Conservation (phyloP, 495 filamentous ascomycete species). For the Chaetomium fimeti region DNA sequence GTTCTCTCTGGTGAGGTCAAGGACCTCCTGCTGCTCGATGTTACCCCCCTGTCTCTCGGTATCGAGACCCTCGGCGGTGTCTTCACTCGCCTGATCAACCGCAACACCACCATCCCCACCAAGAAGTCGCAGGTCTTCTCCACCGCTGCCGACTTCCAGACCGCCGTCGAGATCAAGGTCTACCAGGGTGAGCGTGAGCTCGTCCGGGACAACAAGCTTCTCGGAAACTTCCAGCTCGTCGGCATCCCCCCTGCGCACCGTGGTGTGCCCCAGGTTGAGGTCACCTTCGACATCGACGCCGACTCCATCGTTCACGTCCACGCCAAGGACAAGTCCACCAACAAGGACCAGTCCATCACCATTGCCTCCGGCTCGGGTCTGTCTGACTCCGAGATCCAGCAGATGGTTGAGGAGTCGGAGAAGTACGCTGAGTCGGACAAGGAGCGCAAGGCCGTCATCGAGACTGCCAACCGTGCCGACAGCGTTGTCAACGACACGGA, state of each 20-base stretch:
- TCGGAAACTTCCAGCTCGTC: constrained; percentile 99
- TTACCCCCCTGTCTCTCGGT: constrained; percentile 96
- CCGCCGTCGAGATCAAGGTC: constrained; percentile 99
- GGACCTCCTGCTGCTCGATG: constrained; percentile 92
- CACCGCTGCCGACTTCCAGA: constrained; percentile 98
- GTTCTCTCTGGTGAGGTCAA: constrained; percentile 96
- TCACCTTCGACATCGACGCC: constrained; percentile 99
- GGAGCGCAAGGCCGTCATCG: constrained; percentile 92
- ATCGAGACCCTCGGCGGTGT: constrained; percentile 99
- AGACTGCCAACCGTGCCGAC: constrained; percentile 95
- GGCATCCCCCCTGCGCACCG: constrained; percentile 97
- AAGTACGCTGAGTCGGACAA: constrained; percentile 93
- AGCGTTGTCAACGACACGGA: constrained; percentile 96
- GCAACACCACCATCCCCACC: constrained; percentile 99
- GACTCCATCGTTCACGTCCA: constrained; percentile 99
- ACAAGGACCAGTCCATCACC: constrained; percentile 99
- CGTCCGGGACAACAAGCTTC: constrained; percentile 97
- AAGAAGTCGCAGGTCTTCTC: constrained; percentile 99
- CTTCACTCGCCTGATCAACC: constrained; percentile 99
- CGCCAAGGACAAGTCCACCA: constrained; percentile 98
- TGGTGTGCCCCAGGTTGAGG: constrained; percentile 96
- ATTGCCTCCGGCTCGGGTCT: constrained; percentile 98
- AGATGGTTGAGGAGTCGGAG: constrained; percentile 97
- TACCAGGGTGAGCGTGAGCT: constrained; percentile 99
- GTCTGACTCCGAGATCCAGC: constrained; percentile 88